Conservation (phyloP, 345 rosid species). For the Aquilaria malaccensis region DNA sequence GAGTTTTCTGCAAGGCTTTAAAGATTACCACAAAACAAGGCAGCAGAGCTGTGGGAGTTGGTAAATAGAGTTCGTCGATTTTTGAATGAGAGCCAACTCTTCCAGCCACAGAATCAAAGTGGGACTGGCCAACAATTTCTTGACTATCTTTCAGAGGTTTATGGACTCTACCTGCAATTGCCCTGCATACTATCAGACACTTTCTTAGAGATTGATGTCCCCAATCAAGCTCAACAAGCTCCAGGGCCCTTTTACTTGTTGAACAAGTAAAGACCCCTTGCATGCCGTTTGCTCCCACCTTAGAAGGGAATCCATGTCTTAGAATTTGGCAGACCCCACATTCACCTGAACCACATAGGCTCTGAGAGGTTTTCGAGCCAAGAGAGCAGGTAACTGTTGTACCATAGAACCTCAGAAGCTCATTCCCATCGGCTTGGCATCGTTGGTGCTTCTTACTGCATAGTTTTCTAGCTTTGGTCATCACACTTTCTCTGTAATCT, state of each 20-base stretch:
- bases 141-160: conserved; percentile 33
- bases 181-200: conserved; percentile 63
- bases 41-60: conserved; percentile 54
- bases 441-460: conserved; percentile 47
- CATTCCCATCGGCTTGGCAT: conserved; percentile 73
- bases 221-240: conserved; percentile 17
- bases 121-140: conserved; percentile 25
- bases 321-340: conserved; percentile 56
- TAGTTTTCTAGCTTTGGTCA: conserved; percentile 42
- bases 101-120: conserved; percentile 66
- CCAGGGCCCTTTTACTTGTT: conserved; percentile 39
- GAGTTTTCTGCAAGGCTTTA: conserved; percentile 17
- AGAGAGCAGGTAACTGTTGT: conserved; percentile 43
- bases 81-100: conserved; percentile 24
- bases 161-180: conserved; percentile 60
- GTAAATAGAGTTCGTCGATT: conserved; percentile 48
- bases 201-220: conserved; percentile 15
- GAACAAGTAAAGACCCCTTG: conserved; percentile 50
- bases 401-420: conserved; percentile 57
- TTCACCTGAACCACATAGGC: conserved; percentile 31
- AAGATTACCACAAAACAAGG: conserved; percentile 71
- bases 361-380: conserved; percentile 28
- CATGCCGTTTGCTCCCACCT: conserved; percentile 19
- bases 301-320: conserved; percentile 39
- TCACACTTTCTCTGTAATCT: conserved; percentile 53